Evolutionary conservation across 1,139 yeast genomes (phyloP).

Genomic region (Arxiozyma slooffiae): DNA sequence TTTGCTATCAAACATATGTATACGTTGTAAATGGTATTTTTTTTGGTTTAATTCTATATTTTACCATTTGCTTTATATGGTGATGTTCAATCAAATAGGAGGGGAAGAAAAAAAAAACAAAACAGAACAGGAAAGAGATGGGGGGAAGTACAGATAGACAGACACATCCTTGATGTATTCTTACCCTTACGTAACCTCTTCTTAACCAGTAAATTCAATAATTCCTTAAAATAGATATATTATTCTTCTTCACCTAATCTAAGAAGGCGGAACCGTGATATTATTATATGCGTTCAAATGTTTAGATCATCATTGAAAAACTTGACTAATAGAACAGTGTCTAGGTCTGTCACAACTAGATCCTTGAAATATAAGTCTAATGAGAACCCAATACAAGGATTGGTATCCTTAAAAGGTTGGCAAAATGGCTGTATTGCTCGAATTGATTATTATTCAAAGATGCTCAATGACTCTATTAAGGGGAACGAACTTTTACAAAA

Average conservation of each 20-base stretch:
- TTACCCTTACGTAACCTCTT: background rate
- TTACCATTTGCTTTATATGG: no score
- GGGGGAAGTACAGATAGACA: background rate
- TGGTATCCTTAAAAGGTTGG: slow-evolving; percentile 44
- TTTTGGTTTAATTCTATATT: no score
- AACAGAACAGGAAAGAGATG: background rate
- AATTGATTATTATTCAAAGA: slow-evolving; percentile 39
- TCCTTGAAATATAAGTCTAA: slow-evolving; percentile 18
- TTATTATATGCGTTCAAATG: background rate
- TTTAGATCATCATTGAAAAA: background rate
- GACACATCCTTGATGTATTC: background rate
- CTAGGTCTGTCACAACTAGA: slow-evolving; percentile 5
- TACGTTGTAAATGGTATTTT: no score
- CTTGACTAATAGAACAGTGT: background rate
- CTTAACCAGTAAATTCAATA: background rate
- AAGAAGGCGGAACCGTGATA: background rate
- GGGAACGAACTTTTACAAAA: slow-evolving; percentile 14
- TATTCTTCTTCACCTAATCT: background rate
- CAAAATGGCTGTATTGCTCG: slow-evolving; percentile 53
- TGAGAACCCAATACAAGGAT: slow-evolving; percentile 42
- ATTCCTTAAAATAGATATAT: background rate
- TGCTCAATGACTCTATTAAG: slow-evolving; percentile 34
- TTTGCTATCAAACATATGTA: no score
- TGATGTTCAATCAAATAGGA: no score
- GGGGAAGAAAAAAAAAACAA: no score